phyloP scores from a whole-genome alignment of 441 rosid genomes.

The Metrosideros polymorpha region DNA sequence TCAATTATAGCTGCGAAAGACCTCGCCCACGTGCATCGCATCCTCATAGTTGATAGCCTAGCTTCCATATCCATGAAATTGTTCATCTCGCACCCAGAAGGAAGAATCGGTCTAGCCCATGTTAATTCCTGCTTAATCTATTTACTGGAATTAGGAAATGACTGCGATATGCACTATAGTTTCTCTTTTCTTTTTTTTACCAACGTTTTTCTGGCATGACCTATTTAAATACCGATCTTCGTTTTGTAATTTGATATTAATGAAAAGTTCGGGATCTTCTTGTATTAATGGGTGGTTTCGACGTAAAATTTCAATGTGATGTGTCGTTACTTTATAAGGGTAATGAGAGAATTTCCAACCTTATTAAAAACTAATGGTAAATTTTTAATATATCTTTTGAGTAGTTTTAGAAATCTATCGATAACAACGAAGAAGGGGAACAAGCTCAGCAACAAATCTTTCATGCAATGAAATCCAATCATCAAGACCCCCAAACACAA shows the following conservation, averaged over 20 bases:
- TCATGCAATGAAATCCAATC: neutral
- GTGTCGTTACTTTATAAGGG: neutral
- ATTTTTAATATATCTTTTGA: neutral
- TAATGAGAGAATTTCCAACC: neutral
- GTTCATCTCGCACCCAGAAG: neutral
- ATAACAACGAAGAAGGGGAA: neutral
- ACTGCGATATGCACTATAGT: neutral
- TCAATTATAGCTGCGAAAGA: neutral
- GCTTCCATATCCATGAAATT: neutral
- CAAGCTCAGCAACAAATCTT: neutral
- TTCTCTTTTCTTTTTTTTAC: neutral
- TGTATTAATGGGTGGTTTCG: neutral
- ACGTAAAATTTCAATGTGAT: neutral
- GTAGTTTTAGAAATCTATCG: too few species aligned
- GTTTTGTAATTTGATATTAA: neutral
- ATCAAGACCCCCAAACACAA: neutral
- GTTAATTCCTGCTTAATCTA: too few species aligned
- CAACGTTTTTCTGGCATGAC: neutral
- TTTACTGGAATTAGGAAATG: neutral
- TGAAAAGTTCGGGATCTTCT: neutral
- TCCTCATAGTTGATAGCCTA: neutral
- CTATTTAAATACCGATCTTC: neutral
- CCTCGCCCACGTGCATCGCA: neutral
- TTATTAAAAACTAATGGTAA: neutral
- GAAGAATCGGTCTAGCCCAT: neutral